Base-by-base conservation (phyloP, 1,284 basidiomycete genomes). In the Puccinia horiana region DNA sequence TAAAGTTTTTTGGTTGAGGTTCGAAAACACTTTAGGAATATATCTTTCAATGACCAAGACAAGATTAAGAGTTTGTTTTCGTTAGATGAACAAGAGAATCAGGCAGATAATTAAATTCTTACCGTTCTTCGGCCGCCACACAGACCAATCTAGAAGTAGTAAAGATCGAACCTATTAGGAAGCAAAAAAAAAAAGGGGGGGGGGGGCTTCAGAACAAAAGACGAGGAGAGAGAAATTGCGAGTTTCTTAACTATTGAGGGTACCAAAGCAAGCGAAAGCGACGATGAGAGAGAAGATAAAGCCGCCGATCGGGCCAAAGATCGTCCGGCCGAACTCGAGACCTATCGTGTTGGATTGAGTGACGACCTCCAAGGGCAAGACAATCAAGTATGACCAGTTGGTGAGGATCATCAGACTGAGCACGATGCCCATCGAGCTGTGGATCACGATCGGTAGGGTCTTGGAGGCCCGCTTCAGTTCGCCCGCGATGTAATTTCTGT, bases 201-300 rank as follows among this genome's bases (percentile, higher is more conserved):
- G n/a, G 9, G 12, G 42, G 32, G 65, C 9, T 26, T 63, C 16
- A 11, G 20, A 65, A 3, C 12, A 26, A 76, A 35, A 63, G 23
- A 56, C 42, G 32, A 54, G 32, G 52, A 73, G 61, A 69, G 58
- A 35, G 47, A 44, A 42, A 32, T 52, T 23, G 69, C 32, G 42
- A 29, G 65, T 63, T 74, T 26, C 83, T 85, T 14, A 86, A 90
- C 94, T 93, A 86, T 96, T 96, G 63, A 97, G 87, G 0, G 95
- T 94, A 14, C 95, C 95, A 84, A 97, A 94, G 86, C 95, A 98
- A 1, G 94, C 96, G 83, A 98, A 91, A 0, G 95, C 94, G 2
- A 99, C 96, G 20, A 84, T 91, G 83, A 91, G 89, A 0, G 95
- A 94, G 86, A 99, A 98, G 2, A 96, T 85, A 0, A 92, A 90